Base-by-base conservation (phyloP, 441 rosid species). In the Oxalis stricta region DNA sequence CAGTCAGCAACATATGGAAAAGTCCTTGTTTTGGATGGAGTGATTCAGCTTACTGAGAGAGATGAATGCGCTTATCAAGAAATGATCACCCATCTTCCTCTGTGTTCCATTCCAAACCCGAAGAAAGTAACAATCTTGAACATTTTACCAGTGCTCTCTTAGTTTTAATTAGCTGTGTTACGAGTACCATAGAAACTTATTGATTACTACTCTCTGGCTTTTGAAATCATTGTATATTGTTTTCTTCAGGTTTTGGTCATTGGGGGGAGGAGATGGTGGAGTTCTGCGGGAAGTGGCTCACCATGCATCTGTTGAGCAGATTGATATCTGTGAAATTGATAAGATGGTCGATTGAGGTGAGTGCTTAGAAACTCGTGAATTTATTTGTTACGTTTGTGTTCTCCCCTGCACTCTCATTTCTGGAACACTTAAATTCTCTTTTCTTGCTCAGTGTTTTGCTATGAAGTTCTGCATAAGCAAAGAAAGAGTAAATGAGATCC, bases 211-310 rank as follows among this genome's bases (percentile, higher is more conserved):
- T 40, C 2, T 28, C 7, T 14, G 4, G 15, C 12, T 20, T 15
- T 10, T 36, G 16, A 43, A 14, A 16, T 18, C 44, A 32, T 15
- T 33, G 43, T 33, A 22, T 14, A 15, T 30, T 60, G 35, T 40
- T 10, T 48, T 35, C 19, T 55, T 37, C 64, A 84, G 96, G 96
- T 83, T 35, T 48, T 87, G 66, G 96, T 87, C 38, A 87, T 87
- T 58, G 96, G 96, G n/a, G n/a, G 96, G 96, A 48, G 96, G 96
- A 40, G 96, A 83, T 64, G 96, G 96, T 14, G 96, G 96, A 5
- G 94, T 87, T 53, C 61, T 83, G 32, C 72, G 96, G 39, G 96
- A 87, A 66, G 92, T 83, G 52, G 61, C 89, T 45, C 89, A 92
- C 22, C 79, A 87, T 60, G 45, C 86, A 49, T 83, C 94, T 34